Percentiles rank a stretch among this genome's conserved stretches.
Conservation (phyloP, 108 stramenopile genomes). For the Cyclotella baltica region DNA sequence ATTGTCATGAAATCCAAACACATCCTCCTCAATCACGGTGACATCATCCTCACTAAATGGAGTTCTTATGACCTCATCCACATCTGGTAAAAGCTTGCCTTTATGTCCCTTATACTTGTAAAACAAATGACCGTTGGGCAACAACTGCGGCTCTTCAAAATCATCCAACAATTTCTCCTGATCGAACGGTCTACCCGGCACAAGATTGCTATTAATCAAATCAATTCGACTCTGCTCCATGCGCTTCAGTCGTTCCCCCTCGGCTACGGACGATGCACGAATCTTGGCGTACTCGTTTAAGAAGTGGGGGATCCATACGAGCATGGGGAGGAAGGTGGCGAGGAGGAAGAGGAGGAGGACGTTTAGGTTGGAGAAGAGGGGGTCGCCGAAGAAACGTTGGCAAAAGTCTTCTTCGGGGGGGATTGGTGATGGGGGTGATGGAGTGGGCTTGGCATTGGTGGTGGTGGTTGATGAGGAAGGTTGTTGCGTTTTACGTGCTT, state of each 20-base stretch:
- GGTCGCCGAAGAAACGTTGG: slow-evolving; percentile 56
- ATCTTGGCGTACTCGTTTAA: slow-evolving; percentile 17
- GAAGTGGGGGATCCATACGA: slow-evolving; percentile 52
- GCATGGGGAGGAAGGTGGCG: slow-evolving; percentile 43
- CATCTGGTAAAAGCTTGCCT: not conserved
- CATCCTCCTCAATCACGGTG: slow-evolving; percentile 14
- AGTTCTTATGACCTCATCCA: not conserved
- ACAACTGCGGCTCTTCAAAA: not conserved
- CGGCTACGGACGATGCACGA: not conserved
- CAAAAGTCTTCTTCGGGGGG: slow-evolving; percentile 36
- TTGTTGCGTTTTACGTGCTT: not conserved
- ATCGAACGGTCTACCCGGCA: not conserved
- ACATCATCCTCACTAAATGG: slow-evolving; percentile 28
- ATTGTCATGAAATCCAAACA: slow-evolving; percentile 9
- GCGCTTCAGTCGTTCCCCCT: slow-evolving; percentile 21
- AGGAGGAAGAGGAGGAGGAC: slow-evolving; percentile 37
- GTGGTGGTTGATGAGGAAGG: not conserved
- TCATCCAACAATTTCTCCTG: not conserved
- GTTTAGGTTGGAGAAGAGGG: slow-evolving; percentile 50
- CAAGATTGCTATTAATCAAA: slow-evolving; percentile 5
- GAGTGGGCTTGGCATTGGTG: not conserved
- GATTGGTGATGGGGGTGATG: not conserved
- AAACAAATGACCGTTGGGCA: not conserved
- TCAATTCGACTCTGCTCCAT: slow-evolving; percentile 37
- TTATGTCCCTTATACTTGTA: not conserved